Base-by-base conservation (phyloP, 2,329 filamentous ascomycete species). In the Coleophoma crateriformis region DNA sequence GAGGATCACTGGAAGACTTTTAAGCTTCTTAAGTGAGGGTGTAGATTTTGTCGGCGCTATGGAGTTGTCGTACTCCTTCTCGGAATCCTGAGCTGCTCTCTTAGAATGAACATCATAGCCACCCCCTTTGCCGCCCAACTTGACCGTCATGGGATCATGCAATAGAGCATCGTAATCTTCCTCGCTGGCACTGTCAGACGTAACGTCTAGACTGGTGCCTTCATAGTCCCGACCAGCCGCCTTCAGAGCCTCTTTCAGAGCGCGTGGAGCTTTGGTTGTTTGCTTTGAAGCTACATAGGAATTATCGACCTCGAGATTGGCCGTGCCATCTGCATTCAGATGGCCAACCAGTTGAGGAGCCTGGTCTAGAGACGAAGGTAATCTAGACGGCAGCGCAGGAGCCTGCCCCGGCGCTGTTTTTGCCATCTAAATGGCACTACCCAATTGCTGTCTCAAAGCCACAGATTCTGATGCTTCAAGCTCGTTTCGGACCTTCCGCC, bases 51-150 rank as follows among this genome's bases (percentile, higher is more conserved):
- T n/a, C 3, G 38, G 38, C 8, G 47, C 32, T 17, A 58, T 57
- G n/a, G 58, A 44, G 4, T 53, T 54, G 40, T 58, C 55, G 46
- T 58, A 58, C 3, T 46, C 49, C n/a, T 52, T 58, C 8, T 53
- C 49, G 17, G 48, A 53, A 27, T 32, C 27, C 4, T 51, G 35
- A 32, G 47, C 22, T 10, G 46, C 41, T 49, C 49, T 35, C 27
- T 38, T 52, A 48, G 61, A 39, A 45, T 49, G 40, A 58, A 54
- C 49, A 54, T 62, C 39, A 63, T 68, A 54, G 50, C 65, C 39
- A 56, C 66, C 41, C 61, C 69, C 51, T 58, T 67, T 52, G 49
- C 63, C 51, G 60, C 69, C 33, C 61, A 59, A 45, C 52, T 61
- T 48, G 5, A 64, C 54, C 19, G 60, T 50, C 32, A 43, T 50